phyloP scores from a whole-genome alignment of 106 monocot species.

The Platanthera zijinensis region DNA sequence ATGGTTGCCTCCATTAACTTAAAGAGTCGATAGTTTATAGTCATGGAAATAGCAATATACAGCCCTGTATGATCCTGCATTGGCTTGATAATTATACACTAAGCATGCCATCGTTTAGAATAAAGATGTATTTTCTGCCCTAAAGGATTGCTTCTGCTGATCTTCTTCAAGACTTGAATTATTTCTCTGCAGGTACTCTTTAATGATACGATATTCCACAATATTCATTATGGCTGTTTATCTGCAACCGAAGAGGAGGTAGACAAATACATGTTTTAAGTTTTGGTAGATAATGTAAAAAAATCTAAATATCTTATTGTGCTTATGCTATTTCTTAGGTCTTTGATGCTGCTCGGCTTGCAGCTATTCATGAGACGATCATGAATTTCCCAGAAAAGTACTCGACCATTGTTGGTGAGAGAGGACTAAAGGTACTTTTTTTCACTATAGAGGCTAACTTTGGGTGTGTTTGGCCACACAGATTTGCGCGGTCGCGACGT shows the following conservation, averaged over 20 bases:
- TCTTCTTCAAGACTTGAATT: not conserved
- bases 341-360: conserved; percentile 75
- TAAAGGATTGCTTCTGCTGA: not conserved
- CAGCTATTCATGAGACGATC: conserved; percentile 92
- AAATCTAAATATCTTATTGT: not conserved
- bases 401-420: conserved; percentile 86
- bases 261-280: not conserved
- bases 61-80: too few relatives aligned
- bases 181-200: conserved; percentile 73
- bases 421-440: conserved; percentile 81
- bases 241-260: conserved; percentile 95
- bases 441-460: not conserved
- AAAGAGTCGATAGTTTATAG: too few relatives aligned
- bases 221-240: conserved; percentile 88
- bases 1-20: too few relatives aligned
- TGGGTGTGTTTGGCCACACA: not conserved
- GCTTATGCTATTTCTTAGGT: conserved; percentile 41
- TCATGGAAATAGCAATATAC: too few relatives aligned
- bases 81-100: too few relatives aligned
- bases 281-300: not conserved
- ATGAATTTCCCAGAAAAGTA: conserved; percentile 95
- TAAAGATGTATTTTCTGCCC: not conserved
- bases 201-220: conserved; percentile 93
- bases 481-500: too few relatives aligned
- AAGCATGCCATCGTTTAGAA: not conserved